Evolutionary conservation across 345 rosid genomes (phyloP), one percentile per base, ranked within the genome.

Genomic region (Moricandia moricandioides): DNA sequence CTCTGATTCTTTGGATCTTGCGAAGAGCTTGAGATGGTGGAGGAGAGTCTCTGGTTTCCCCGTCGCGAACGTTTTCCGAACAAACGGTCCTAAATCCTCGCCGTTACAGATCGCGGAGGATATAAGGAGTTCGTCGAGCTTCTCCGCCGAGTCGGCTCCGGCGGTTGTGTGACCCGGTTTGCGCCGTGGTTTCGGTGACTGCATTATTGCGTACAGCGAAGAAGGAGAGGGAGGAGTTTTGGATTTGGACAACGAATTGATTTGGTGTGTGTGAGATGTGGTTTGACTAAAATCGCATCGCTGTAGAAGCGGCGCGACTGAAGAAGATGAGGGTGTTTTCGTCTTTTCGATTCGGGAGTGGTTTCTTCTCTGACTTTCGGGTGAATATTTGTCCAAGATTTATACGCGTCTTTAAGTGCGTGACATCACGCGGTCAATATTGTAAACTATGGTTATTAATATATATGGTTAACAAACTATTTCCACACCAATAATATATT

Each of bases 51-150:
- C 98, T 6, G 97, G 98, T 82, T 85, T 88, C 0, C 97, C 96
- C 2, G 91, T 83, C 34, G 86, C 84, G 71, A 94, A 94, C 56
- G 81, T 90, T 76, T 90, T 92, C 71, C 98, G 89, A 65, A 91
- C 86, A 80, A 91, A 94, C 1, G 98, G 89, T 7, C 96, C 97
- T 7, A 94, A 80, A 80, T 94, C 98, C 69, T 94, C 97, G 37
- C 91, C 92, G 89, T 94, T 92, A 84, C 89, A 88, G 76, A 94
- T 85, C 78, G 96, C 96, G 49, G 97, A 86, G 13, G 97, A 94
- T 8, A 94, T 90, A 76, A 91, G 83, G 64, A 90, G 84, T 58
- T 85, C 96, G 65, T 94, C 98, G 43, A 84, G 85, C 77, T 90
- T 94, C 35, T 89, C 97, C 59, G 87, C 92, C 1, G 98, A 84